These are phyloP conservation scores for Dryas drummondii DNA, from an alignment of 306 rosid species.

Conservation along the genomic window DNA sequence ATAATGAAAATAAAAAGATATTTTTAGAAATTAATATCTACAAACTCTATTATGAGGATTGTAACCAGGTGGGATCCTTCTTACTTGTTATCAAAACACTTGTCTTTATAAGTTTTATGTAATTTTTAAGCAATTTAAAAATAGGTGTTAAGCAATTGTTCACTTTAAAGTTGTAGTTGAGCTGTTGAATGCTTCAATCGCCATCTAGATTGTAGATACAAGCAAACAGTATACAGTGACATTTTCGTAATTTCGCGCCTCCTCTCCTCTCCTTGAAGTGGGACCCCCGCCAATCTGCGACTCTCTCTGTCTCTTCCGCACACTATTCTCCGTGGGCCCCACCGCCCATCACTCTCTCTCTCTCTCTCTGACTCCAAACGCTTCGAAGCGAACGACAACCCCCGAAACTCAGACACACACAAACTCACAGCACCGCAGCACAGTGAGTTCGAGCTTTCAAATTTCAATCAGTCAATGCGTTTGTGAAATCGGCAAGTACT, in stretches of 20 bases:
- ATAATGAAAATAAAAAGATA: too few species aligned
- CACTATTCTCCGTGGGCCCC: slow-evolving; percentile 6
- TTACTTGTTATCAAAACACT: too few species aligned
- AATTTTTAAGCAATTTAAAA: too few species aligned
- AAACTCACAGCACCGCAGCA: background rate
- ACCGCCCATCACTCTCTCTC: background rate
- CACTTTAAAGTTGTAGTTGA: too few species aligned
- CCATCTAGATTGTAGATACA: background rate
- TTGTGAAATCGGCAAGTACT: background rate
- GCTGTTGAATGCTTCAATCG: too few species aligned
- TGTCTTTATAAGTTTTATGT: too few species aligned
- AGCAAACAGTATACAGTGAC: background rate
- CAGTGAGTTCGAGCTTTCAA: background rate
- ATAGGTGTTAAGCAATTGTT: too few species aligned
- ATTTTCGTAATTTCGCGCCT: background rate
- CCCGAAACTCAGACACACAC: background rate
- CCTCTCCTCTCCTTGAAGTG: background rate
- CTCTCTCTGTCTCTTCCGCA: slow-evolving; percentile 10
- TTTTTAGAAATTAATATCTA: too few species aligned
- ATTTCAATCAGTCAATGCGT: background rate
- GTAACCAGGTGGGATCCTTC: too few species aligned
- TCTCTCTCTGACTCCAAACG: background rate
- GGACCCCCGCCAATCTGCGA: slow-evolving; percentile 36
- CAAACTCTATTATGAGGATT: too few species aligned
- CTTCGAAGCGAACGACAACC: slow-evolving; percentile 20